A percentile compares a stretch with the other conserved stretches of the same genome.
These are phyloP conservation scores for Puccinia polysora DNA, from an alignment of 1,284 basidiomycete species.

Conservation along the genomic window DNA sequence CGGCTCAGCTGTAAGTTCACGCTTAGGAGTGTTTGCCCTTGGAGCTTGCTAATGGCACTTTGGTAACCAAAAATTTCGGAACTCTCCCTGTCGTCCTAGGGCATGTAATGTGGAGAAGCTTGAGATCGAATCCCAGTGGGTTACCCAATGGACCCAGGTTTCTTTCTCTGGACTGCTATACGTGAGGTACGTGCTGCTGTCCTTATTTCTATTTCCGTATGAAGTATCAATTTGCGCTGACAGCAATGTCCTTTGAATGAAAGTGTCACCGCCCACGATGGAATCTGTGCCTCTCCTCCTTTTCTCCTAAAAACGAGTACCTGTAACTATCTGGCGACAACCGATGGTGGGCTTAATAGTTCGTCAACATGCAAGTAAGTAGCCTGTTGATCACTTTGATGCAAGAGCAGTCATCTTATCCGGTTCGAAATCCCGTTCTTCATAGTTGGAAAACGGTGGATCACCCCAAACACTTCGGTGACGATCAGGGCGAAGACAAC, in stretches of 20 bases:
- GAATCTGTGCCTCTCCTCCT: slow-evolving; percentile 25
- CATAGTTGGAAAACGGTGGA: slow-evolving; percentile 13
- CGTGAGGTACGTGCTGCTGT: slow-evolving; percentile 16
- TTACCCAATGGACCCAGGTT: slow-evolving; percentile 26
- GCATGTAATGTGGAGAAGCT: slow-evolving; percentile 9
- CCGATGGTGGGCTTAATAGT: slow-evolving; percentile 33
- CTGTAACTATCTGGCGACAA: slow-evolving; percentile 4
- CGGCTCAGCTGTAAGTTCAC: slow-evolving; percentile 25
- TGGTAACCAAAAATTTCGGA: no score
- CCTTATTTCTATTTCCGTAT: not conserved
- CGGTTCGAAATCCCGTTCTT: not conserved
- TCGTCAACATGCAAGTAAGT: slow-evolving; percentile 22
- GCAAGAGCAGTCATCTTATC: not conserved
- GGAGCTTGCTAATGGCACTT: not conserved
- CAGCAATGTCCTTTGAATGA: not conserved
- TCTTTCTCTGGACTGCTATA: slow-evolving; percentile 7
- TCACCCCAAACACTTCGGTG: not conserved
- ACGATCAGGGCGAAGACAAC: not conserved
- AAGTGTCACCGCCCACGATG: slow-evolving; percentile 24
- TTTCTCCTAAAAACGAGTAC: not conserved
- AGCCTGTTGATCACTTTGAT: not conserved
- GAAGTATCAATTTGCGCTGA: not conserved
- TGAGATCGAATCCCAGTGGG: slow-evolving; percentile 21
- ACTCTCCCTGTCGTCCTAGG: not conserved
- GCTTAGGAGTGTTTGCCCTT: not conserved